These are phyloP conservation scores for Climacium dendroides DNA, from an alignment of 225 moss, liverwort and hornwort species.

Conservation along the genomic window DNA sequence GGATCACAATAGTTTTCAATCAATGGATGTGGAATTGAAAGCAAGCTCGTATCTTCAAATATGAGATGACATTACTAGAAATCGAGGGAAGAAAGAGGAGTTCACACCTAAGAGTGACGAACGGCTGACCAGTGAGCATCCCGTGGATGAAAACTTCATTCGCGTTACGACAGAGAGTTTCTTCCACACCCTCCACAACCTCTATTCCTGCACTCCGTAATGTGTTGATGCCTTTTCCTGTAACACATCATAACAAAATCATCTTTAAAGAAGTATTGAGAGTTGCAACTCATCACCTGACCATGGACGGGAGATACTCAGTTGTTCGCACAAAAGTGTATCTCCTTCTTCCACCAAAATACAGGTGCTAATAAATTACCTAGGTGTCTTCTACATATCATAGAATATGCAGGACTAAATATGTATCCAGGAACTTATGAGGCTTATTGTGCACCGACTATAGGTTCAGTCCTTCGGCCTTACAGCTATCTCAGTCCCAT, in stretches of 20 bases:
- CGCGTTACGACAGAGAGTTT: conserved; percentile 51
- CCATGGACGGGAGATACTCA: background rate
- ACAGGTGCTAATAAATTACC: background rate
- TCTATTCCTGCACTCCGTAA: conserved; percentile 64
- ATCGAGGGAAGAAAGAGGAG: background rate
- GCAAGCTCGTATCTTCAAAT: background rate
- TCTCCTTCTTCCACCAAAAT: background rate
- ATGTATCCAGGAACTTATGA: background rate
- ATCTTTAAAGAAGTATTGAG: background rate
- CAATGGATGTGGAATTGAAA: background rate
- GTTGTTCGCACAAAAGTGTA: background rate
- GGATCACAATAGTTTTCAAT: background rate
- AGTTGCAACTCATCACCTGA: background rate
- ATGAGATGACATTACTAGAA: background rate
- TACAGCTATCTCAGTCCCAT: background rate
- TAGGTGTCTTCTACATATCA: background rate
- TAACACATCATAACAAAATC: background rate
- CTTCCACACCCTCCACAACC: conserved; percentile 87
- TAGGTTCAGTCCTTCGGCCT: background rate
- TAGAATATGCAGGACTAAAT: background rate
- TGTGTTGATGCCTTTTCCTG: conserved; percentile 66
- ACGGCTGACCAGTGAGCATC: conserved; percentile 62
- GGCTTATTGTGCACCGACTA: background rate
- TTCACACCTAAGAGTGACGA: conserved; percentile 73
- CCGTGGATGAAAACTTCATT: conserved; percentile 82